Percentiles rank a stretch among this genome's conserved stretches.
Conservation (phyloP, 257 asterid genomes). For the Solanum clarkiae region DNA sequence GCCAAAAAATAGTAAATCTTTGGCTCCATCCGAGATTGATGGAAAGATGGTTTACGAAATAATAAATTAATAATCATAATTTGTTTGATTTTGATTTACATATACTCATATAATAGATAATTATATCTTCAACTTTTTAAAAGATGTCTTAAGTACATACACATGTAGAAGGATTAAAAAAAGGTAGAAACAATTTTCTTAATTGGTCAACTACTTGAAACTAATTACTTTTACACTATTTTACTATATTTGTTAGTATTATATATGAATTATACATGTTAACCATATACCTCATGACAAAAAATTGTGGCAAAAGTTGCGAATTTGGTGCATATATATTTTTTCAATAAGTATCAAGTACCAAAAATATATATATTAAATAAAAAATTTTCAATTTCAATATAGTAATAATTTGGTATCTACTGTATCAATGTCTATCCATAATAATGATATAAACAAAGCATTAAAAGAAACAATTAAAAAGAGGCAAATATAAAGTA, state of each 20-base stretch:
- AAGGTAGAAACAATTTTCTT: neutral
- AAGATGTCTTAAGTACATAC: neutral
- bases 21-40: no score
- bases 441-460: neutral
- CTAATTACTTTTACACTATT: no score
- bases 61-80: neutral
- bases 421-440: neutral
- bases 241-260: no score
- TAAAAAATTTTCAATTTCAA: no score
- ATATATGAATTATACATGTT: no score
- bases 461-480: neutral
- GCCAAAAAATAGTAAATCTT: no score
- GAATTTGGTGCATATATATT: no score
- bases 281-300: no score
- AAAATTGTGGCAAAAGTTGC: no score
- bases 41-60: no score
- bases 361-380: no score
- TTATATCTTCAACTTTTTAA: neutral
- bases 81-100: neutral
- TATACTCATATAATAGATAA: neutral
- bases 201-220: neutral
- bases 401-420: neutral
- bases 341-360: no score
- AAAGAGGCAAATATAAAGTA: neutral
- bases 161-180: neutral